Evolutionary conservation across 805 yeast genomes (phyloP), one percentile per base, ranked within the genome.

Genomic region (Kluyveromyces dobzhanskii): DNA sequence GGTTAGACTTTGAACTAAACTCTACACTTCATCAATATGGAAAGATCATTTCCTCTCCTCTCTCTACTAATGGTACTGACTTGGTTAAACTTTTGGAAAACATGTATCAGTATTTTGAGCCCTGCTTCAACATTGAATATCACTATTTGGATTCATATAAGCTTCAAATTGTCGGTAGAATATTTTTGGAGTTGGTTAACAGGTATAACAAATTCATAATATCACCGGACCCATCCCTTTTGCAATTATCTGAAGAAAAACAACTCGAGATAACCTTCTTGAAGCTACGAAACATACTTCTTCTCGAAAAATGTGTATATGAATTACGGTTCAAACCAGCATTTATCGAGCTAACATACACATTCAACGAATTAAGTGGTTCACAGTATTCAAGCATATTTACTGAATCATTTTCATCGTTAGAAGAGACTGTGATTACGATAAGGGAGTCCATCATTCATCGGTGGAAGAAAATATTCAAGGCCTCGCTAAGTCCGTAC

Each of bases 1-100:
- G 80, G 79, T 56, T 76, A 1, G 56, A 57, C 6, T 64, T 71
- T 46, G 81, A 77, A 48, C 52, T 62, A 5, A 62, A 64, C 19
- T 53, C 69, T 24, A 72, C 78, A 4, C 50, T 53, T 11, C 62
- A 61, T 30, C 67, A 76, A 44, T 72, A 68, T 38, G 56, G 59
- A 3, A 70, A 67, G 28, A 67, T 76, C 6, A 51, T 71, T 3
- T 54, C 58, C 1, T 37, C 44, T 25, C 41, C 59, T 8, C 37
- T 54, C 25, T 14, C 28, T 7, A 40, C 41, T 27, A 53, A 57
- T n/a, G 53, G 54, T 0, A 40, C 51, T 1, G 66, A 71, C 43
- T 70, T 74, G 3, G 66, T 70, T 41, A 65, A 62, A 9, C 66
- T 76, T 17, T 73, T 76, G 39, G 57, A 56, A 35, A 74, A 74